These are phyloP conservation scores for Seiridium cupressi DNA, from an alignment of 2,329 filamentous ascomycete genomes.

Conservation along the genomic window DNA sequence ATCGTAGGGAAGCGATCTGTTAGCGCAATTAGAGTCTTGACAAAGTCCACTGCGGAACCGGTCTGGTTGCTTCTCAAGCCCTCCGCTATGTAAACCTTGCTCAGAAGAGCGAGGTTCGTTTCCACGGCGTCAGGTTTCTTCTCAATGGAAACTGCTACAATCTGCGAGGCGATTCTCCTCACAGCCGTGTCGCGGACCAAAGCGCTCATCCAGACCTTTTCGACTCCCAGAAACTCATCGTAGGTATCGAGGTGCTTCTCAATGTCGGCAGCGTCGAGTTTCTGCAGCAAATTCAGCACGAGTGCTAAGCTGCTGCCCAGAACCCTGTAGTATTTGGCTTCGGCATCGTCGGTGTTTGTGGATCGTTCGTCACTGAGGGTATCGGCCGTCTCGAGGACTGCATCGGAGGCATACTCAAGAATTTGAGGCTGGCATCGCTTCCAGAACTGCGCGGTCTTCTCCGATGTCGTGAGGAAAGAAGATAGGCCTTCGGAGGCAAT, in stretches of 20 bases:
- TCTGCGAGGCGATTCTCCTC: conserved; percentile 48
- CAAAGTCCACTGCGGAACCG: conserved; percentile 71
- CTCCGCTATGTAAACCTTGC: conserved; percentile 65
- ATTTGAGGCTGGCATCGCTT: conserved; percentile 79
- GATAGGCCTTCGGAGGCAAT: conserved; percentile 76
- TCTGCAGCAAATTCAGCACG: conserved; percentile 51
- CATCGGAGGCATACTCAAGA: conserved; percentile 77
- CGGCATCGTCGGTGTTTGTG: conserved; percentile 79
- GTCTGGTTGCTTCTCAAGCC: conserved; percentile 70
- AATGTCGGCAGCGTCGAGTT: conserved; percentile 49
- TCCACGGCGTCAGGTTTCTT: conserved; percentile 45
- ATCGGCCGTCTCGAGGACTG: conserved; percentile 74
- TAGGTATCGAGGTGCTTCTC: conserved; percentile 62
- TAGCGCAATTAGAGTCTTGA: conserved; percentile 64
- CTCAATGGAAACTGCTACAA: conserved; percentile 49
- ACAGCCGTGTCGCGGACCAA: conserved; percentile 59
- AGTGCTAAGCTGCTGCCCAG: conserved; percentile 54
- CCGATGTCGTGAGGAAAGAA: conserved; percentile 73
- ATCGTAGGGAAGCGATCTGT: conserved; percentile 64
- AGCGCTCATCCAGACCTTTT: conserved; percentile 65
- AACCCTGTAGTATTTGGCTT: conserved; percentile 82
- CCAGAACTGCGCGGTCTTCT: conserved; percentile 77
- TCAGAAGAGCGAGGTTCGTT: conserved; percentile 48
- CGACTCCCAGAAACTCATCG: conserved; percentile 63
- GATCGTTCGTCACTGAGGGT: conserved; percentile 88